A percentile compares a stretch with the other conserved stretches of the same genome.
Evolutionary conservation across 768 basidiomycete species (phyloP).

Genomic region (Suillus paluster): DNA sequence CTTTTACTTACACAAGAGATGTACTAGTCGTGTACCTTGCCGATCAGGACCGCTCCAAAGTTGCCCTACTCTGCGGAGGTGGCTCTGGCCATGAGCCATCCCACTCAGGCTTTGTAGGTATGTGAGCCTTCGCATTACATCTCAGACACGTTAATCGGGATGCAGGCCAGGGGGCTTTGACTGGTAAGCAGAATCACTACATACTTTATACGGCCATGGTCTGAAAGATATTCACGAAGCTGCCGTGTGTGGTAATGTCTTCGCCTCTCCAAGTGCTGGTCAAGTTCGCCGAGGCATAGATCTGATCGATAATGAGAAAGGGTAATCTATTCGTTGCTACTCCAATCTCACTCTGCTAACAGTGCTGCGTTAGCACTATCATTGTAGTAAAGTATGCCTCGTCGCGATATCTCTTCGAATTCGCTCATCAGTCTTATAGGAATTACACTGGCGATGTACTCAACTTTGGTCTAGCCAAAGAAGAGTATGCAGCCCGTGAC

Average conservation of each 20-base stretch:
- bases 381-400: constrained; percentile 77
- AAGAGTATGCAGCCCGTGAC: constrained; percentile 75
- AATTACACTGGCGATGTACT: constrained; percentile 92
- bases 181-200: constrained; percentile 45
- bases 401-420: not conserved
- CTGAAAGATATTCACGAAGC: constrained; percentile 38
- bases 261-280: constrained; percentile 86
- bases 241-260: constrained; percentile 87
- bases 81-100: constrained; percentile 93
- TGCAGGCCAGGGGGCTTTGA: constrained; percentile 76
- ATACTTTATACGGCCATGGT: not conserved
- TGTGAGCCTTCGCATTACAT: constrained; percentile 18
- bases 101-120: constrained; percentile 89
- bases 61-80: constrained; percentile 82
- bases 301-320: constrained; percentile 70
- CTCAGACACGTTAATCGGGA: constrained; percentile 5
- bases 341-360: not conserved
- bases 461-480: constrained; percentile 89
- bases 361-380: constrained; percentile 54
- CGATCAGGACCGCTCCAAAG: constrained; percentile 62
- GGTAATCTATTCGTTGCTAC: constrained; percentile 46
- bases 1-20: not conserved
- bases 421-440: constrained; percentile 39
- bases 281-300: constrained; percentile 86
- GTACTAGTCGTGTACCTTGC: constrained; percentile 64